Base-by-base conservation (phyloP, 2,329 filamentous ascomycete species). In the Beauveria medogensis region DNA sequence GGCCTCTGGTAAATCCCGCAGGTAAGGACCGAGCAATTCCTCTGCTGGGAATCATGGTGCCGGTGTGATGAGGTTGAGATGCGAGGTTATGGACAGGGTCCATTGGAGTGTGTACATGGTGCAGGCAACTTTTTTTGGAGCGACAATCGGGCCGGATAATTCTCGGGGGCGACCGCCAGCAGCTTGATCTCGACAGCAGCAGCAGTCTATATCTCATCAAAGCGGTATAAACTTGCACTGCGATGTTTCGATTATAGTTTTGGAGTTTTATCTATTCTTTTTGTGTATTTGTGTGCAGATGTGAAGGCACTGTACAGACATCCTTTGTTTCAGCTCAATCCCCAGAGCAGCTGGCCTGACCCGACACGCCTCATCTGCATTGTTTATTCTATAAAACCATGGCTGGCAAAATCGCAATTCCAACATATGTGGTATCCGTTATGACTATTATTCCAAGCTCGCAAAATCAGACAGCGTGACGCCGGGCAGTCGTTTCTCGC, bases 381-480 rank as follows among this genome's bases (percentile, higher is more conserved):
- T 24, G 6, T 51, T 43, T 18, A 37, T 41, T 55, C 44, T 55
- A 59, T 51, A 48, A 55, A 37, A 54, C 16, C 34, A 37, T 60
- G 34, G 24, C 34, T 26, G 3, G 26, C 8, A 24, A 60, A 41
- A 48, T 47, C 10, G 44, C 34, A 55, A 43, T 16, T 41, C 34
- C 34, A 61, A 24, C 12, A n/a, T 59, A 12, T 44, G 40, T 62
- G 50, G 43, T 53, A 52, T 62, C 28, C 37, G 1, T 30, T 41
- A 10, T 10, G 5, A 24, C 24, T 24, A 43, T 54, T 54, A 62
- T 37, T 58, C 89, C 74, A 91, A 69, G 65, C 85, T 84, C 18
- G 88, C 83, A 66, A 88, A 80, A 69, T 88, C 85, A 62, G 85
- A 78, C 69, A 93, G 68, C 66, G 83, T 37, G 28, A 60, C 30